Base-by-base conservation (phyloP, 306 rosid species). In the Glycine tomentella region DNA sequence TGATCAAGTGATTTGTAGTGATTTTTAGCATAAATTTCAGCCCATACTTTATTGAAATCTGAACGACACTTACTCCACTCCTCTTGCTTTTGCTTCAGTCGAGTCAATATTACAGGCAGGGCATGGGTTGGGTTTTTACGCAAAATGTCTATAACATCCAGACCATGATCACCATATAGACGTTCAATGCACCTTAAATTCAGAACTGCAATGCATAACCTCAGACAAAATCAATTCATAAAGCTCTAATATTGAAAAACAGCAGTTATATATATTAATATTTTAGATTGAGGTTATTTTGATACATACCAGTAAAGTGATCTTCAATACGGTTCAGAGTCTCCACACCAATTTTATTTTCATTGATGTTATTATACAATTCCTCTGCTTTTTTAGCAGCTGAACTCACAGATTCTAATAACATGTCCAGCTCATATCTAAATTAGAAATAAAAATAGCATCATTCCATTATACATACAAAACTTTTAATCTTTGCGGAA, bases 391-490 rank as follows among this genome's bases (percentile, higher is more conserved):
- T 90, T 87, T 92, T 96, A 70, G 90, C 84, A 33, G 99, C 90
- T 9, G 93, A 90, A 85, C 95, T 92, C 74, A 96, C 99, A 48
- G 99, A 96, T 83, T 96, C 99, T 77, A 96, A 84, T 85, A 96
- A 74, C 99, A 96, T 93, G 84, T 96, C 99, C 89, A 96, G 83
- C 87, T 96, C 99, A 93, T 93, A 96, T 89, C 99, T 96, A 84
- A 76, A 84, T 51, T 2, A 25, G 38, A 82, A 77, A 77, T 25
- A 79, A 70, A 56, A 79, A 58, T 58, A 63, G 40, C 64, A 81
- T 79, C 71, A 74, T 49, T 33, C 74, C 34, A 62, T 77, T 33
- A 51, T 73, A 62, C 61, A 58, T 36, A 74, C 58, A 75, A 33
- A 63, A 25, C 71, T 76, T 56, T 67, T 9, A 67, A 59, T 67